Percentiles rank a stretch among this genome's conserved stretches.
Conservation (phyloP, 2,329 filamentous ascomycete genomes). For the Aspergillus thermomutatus region DNA sequence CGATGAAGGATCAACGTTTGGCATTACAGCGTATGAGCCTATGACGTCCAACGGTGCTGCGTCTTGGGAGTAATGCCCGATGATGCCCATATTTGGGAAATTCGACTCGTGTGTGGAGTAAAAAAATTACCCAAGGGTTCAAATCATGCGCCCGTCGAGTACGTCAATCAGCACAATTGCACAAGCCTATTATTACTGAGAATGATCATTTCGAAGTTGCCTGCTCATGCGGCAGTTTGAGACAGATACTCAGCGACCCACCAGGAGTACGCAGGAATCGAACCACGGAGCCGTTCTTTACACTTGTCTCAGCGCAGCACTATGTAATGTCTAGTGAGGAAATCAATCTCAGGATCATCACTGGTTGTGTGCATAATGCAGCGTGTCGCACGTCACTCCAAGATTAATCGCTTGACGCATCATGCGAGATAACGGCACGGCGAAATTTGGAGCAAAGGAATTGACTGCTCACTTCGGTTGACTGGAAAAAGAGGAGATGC, state of each 20-base stretch:
- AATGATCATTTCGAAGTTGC: background rate
- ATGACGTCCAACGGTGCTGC: background rate
- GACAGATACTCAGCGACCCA: background rate
- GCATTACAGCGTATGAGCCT: background rate
- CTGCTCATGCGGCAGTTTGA: background rate
- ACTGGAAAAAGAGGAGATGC: background rate
- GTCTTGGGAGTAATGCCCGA: background rate
- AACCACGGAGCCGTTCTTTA: background rate
- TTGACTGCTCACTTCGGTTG: background rate
- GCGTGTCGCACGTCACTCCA: background rate
- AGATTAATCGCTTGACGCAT: background rate
- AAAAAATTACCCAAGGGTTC: background rate
- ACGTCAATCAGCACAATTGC: background rate
- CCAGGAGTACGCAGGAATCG: background rate
- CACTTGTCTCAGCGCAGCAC: background rate
- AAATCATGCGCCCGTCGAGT: background rate
- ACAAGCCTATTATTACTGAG: background rate
- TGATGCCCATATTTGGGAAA: background rate
- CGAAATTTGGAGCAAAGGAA: conserved; percentile 1
- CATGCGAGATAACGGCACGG: background rate
- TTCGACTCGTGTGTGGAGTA: background rate
- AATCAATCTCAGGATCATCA: background rate
- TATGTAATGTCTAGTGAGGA: background rate
- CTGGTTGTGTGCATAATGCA: background rate
- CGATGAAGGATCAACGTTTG: background rate